Base-by-base conservation (phyloP, 345 rosid genomes). In the Ailanthus altissimus region DNA sequence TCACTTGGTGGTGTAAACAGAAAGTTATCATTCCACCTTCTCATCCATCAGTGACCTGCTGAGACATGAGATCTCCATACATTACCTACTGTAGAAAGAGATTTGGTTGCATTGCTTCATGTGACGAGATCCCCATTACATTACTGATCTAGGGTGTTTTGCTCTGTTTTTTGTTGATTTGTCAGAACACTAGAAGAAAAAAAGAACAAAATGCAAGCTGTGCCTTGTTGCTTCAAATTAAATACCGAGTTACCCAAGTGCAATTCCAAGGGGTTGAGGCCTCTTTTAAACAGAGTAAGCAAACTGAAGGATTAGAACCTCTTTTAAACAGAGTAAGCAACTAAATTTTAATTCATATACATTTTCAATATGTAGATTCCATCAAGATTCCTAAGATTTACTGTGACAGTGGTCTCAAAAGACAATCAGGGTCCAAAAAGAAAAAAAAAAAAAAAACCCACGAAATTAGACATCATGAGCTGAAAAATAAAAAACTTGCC, bases 401-500 rank as follows among this genome's bases (percentile, higher is more conserved):
- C 47, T 43, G 20, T 20, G 50, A 69, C 15, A 28, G 21, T 54
- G n/a, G 25, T 20, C 9, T 54, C 51, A 40, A 43, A n/a, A 58
- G 61, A 77, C 47, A 57, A 59, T 32, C 7, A 61, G 36, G 36
- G 40, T n/a, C 54, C 74, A 58, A 43, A 57, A 67, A 50, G n/a
- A 60, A 50, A 66, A 59, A n/a, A n/a, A n/a, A n/a, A n/a, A n/a
- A n/a, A n/a, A n/a, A n/a, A n/a, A n/a, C n/a, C 26, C 51, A 7
- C 6, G 18, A 6, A 43, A 26, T 50, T 50, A 3, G 38, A 79
- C 8, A 61, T 26, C 23, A 65, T 18, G 43, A 54, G 49, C 42
- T 16, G 23, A 75, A 67, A 74, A 70, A 32, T 28, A 67, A 60
- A 67, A 60, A 66, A 76, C 83, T 59, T 83, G 83, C 91, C 97